Evolutionary conservation across 371 early-diverging fungal species (phyloP).

Genomic region (Mortierella sp.): DNA sequence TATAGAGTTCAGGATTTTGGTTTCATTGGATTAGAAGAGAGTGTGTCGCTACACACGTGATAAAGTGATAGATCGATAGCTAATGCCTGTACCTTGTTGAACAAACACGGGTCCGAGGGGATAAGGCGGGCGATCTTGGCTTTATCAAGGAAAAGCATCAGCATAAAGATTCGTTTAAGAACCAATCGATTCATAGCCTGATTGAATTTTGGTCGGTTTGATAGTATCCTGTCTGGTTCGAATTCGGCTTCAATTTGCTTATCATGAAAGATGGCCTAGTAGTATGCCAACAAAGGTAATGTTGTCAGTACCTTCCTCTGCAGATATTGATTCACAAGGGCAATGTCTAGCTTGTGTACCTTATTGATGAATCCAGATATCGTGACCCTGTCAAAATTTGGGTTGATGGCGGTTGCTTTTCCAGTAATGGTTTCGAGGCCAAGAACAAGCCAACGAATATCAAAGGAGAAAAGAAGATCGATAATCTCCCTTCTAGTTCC

Average conservation of each 20-base stretch:
- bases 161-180: constrained; percentile 50
- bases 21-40: too few species aligned
- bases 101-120: constrained; percentile 56
- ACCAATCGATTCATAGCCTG: constrained; percentile 50
- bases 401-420: constrained; percentile 39
- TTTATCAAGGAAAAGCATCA: constrained; percentile 56
- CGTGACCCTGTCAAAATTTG: constrained; percentile 38
- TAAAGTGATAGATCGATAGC: not conserved
- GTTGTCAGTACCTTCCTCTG: not conserved
- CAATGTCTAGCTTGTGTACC: not conserved
- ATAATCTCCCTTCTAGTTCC: constrained; percentile 40
- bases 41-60: too few species aligned
- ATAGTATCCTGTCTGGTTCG: constrained; percentile 48
- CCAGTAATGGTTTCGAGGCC: constrained; percentile 55
- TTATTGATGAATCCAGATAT: constrained; percentile 50
- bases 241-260: constrained; percentile 29
- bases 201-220: constrained; percentile 42
- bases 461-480: constrained; percentile 53
- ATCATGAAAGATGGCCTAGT: constrained; percentile 54
- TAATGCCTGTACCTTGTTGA: constrained; percentile 42
- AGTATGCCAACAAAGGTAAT: not conserved
- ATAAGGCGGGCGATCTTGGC: constrained; percentile 53
- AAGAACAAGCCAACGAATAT: constrained; percentile 57
- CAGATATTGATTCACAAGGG: not conserved
- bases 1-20: not conserved